A percentile compares a stretch with the other conserved stretches of the same genome.
These are phyloP conservation scores for Kwoniella shivajii DNA, from an alignment of 1,284 basidiomycete genomes.

Conservation along the genomic window DNA sequence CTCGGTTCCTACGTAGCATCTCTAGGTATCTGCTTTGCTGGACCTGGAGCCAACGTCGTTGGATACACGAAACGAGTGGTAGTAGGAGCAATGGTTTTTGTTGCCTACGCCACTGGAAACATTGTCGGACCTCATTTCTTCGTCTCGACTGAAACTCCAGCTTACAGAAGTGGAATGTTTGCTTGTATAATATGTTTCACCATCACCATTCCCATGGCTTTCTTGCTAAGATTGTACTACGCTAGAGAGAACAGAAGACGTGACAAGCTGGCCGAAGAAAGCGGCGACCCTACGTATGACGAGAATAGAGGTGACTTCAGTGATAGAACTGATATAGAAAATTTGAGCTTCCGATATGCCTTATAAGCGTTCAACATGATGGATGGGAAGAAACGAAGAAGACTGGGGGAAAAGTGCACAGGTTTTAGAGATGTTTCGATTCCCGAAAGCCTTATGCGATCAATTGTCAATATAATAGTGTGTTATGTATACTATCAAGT, in stretches of 20 bases:
- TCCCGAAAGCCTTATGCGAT: background rate
- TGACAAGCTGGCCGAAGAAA: constrained; percentile 18
- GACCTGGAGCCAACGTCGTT: constrained; percentile 37
- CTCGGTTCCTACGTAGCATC: constrained; percentile 39
- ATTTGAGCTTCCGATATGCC: constrained; percentile 34
- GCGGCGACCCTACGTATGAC: constrained; percentile 13
- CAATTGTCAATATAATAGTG: background rate
- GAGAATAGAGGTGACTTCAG: constrained; percentile 28
- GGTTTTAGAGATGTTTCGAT: background rate
- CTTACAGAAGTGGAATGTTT: constrained; percentile 39
- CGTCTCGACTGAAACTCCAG: constrained; percentile 34
- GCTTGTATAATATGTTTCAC: constrained; percentile 39
- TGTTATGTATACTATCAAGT: background rate
- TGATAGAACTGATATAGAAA: constrained; percentile 38
- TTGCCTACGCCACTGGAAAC: constrained; percentile 32
- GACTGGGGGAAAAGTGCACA: background rate
- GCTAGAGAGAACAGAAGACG: constrained; percentile 31
- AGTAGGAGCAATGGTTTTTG: constrained; percentile 34
- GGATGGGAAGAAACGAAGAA: background rate
- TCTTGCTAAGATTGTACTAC: constrained; percentile 30
- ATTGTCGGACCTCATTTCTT: constrained; percentile 36
- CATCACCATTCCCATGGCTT: constrained; percentile 20
- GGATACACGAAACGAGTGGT: constrained; percentile 42
- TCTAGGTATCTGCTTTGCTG: constrained; percentile 35
- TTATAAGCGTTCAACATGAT: constrained; percentile 23